phyloP scores from a whole-genome alignment of 2,329 filamentous ascomycete species.

The Fusarium circinatum region DNA sequence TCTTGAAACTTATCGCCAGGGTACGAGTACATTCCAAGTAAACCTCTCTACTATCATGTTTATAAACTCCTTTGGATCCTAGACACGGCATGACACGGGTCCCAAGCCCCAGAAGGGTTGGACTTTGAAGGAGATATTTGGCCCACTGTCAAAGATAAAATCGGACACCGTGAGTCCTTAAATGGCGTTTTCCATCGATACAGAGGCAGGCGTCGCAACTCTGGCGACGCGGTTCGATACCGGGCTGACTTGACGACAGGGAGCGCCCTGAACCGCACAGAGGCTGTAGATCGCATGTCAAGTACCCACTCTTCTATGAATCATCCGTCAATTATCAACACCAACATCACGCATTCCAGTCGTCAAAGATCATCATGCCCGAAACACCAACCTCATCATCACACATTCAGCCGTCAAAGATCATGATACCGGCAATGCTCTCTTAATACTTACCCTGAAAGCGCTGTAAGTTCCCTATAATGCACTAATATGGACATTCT shows the following conservation, averaged over 20 bases:
- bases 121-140: neutral
- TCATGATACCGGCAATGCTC: neutral
- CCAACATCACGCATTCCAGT: neutral
- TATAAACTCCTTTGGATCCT: neutral
- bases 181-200: rapidly evolving
- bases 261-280: neutral
- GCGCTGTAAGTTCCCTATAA: too few relatives aligned
- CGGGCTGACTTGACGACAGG: neutral
- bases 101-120: neutral
- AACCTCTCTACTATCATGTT: rapidly evolving
- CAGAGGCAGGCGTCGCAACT: neutral
- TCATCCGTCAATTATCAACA: neutral
- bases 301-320: rapidly evolving
- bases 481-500: too few relatives aligned
- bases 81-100: neutral
- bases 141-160: neutral
- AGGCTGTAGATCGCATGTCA: neutral
- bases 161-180: rapidly evolving
- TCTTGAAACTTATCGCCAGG: rapidly evolving
- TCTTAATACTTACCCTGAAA: too few relatives aligned
- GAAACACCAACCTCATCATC: neutral
- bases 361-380: neutral
- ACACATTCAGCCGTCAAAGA: neutral
- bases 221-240: neutral
- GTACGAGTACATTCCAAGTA: rapidly evolving